Conservation (phyloP, 2,329 filamentous ascomycete genomes). For the Ophiostoma australiae region DNA sequence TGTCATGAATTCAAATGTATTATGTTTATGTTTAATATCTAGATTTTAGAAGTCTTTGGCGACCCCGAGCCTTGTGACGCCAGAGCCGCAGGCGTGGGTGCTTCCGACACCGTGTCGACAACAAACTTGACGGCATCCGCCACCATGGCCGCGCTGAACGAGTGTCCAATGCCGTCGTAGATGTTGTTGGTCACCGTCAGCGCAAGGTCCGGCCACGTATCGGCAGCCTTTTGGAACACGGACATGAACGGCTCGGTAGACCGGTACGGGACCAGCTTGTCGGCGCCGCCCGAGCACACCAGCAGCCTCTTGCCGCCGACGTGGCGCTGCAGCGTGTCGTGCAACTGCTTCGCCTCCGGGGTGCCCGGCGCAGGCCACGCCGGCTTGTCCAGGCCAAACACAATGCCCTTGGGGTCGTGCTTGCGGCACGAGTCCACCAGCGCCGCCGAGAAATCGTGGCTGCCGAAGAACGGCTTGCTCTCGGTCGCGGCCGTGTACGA, state of each 20-base stretch:
- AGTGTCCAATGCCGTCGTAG: conserved; percentile 64
- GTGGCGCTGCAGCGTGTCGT: conserved; percentile 43
- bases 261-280: conserved; percentile 67
- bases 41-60: conserved; percentile 33
- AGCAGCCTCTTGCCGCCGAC: conserved; percentile 61
- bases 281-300: conserved; percentile 59
- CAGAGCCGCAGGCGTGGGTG: conserved; percentile 17
- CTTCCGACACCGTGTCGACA: conserved; percentile 40
- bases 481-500: conserved; percentile 53
- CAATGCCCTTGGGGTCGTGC: conserved; percentile 69
- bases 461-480: conserved; percentile 69
- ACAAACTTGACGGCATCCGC: conserved; percentile 62
- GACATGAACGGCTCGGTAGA: conserved; percentile 56
- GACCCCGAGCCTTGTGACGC: background rate
- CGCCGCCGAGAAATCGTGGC: conserved; percentile 66
- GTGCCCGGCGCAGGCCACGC: conserved; percentile 31
- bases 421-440: conserved; percentile 59
- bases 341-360: conserved; percentile 39
- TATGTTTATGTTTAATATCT: background rate
- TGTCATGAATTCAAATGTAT: background rate
- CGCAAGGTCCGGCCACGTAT: conserved; percentile 48
- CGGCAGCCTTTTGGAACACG: conserved; percentile 53
- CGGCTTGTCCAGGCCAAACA: conserved; percentile 53
- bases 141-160: conserved; percentile 64
- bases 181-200: conserved; percentile 60